Percentiles rank a stretch among this genome's conserved stretches.
These are phyloP conservation scores for Nakazawaea holstii DNA, from an alignment of 805 yeast genomes.

Conservation along the genomic window DNA sequence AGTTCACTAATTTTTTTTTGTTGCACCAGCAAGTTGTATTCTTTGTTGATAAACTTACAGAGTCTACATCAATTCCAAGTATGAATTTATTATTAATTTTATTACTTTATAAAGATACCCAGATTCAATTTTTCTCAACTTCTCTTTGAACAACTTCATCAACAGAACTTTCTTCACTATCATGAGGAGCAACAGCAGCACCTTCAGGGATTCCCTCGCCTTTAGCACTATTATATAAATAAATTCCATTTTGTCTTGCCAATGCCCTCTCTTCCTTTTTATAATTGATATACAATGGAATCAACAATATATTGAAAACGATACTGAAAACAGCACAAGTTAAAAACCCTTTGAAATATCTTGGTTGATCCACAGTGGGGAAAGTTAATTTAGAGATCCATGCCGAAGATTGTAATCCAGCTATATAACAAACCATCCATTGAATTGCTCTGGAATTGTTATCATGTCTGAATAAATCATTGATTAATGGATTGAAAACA, in stretches of 20 bases:
- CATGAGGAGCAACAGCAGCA: too few relatives aligned
- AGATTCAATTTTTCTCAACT: too few relatives aligned
- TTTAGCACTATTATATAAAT: conserved; percentile 32
- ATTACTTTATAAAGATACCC: too few relatives aligned
- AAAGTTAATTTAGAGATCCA: conserved; percentile 27
- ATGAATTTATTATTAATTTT: too few relatives aligned
- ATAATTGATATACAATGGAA: conserved; percentile 27
- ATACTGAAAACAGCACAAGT: conserved; percentile 37
- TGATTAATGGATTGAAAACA: conserved; percentile 51
- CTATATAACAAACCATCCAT: conserved; percentile 50
- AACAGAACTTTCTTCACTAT: conserved; percentile 18
- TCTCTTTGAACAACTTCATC: too few relatives aligned
- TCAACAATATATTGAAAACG: conserved; percentile 19
- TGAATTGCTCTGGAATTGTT: conserved; percentile 50
- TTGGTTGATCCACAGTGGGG: conserved; percentile 54
- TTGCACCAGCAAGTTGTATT: too few relatives aligned
- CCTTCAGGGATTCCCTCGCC: conserved; percentile 1
- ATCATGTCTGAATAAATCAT: conserved; percentile 53
- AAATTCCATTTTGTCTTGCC: conserved; percentile 44
- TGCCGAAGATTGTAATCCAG: conserved; percentile 35
- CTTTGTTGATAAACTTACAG: too few relatives aligned
- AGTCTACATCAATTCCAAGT: too few relatives aligned
- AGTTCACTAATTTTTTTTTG: too few relatives aligned
- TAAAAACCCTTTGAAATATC: conserved; percentile 47
- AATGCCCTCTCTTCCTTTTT: conserved; percentile 44